phyloP scores from a whole-genome alignment of 139 green algal species.

The Deuterostichococcus epilithicus region DNA sequence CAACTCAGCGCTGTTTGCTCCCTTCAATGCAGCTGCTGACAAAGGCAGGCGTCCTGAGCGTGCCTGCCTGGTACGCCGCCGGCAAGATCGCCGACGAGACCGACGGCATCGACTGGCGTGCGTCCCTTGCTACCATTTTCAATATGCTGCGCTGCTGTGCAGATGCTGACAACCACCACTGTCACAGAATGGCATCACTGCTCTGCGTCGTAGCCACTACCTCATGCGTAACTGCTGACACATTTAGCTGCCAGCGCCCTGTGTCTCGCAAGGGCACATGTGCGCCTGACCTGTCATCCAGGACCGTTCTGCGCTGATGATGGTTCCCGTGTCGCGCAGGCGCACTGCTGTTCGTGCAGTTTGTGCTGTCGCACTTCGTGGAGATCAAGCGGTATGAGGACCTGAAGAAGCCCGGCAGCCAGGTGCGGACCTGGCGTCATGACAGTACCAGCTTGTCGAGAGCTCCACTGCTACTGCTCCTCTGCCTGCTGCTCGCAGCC shows the following conservation, averaged over 20 bases:
- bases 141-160: conserved; percentile 5
- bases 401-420: conserved; percentile 76
- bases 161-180: too few relatives aligned
- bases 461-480: conserved; percentile 64
- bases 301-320: too few relatives aligned
- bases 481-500: conserved; percentile 32
- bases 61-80: conserved; percentile 84
- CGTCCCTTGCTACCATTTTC: conserved; percentile 27
- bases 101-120: conserved; percentile 13
- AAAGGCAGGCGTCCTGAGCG: conserved; percentile 63
- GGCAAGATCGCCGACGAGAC: conserved; percentile 59
- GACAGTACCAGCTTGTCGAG: conserved; percentile 74
- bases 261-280: too few relatives aligned
- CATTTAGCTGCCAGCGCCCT: too few relatives aligned
- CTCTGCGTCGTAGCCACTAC: too few relatives aligned
- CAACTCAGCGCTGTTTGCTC: too few relatives aligned
- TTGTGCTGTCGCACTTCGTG: conserved; percentile 79
- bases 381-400: conserved; percentile 83
- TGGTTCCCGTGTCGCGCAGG: conserved; percentile 7
- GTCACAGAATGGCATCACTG: too few relatives aligned
- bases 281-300: too few relatives aligned
- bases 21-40: conserved; percentile 50
- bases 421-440: conserved; percentile 61
- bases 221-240: too few relatives aligned
- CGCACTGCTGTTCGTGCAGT: conserved; percentile 62